phyloP scores from a whole-genome alignment of 1,284 basidiomycete species.

The Cryptococcus wingfieldii region DNA sequence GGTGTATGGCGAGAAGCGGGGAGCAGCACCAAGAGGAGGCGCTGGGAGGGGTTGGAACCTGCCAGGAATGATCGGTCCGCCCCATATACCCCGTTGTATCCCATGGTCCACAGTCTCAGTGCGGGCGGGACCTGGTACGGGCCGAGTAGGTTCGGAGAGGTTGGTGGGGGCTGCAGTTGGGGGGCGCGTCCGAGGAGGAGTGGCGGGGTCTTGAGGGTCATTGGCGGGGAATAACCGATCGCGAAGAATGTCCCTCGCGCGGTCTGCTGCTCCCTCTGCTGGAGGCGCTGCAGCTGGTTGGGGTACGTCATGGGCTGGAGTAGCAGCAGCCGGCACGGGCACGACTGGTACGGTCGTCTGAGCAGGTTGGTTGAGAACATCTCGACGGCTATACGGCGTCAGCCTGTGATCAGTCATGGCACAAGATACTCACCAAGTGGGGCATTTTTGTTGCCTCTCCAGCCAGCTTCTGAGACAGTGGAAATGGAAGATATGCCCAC shows the following conservation, averaged over 20 bases:
- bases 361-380: slow-evolving; percentile 59
- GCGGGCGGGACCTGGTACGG: not conserved
- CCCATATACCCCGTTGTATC: slow-evolving; percentile 42
- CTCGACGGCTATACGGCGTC: slow-evolving; percentile 62
- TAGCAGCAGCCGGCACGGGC: not conserved
- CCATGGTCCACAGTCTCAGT: slow-evolving; percentile 17
- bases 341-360: slow-evolving; percentile 9
- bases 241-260: not conserved
- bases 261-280: slow-evolving; percentile 4
- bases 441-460: slow-evolving; percentile 86
- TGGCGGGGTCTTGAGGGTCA: not conserved
- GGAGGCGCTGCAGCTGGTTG: not conserved
- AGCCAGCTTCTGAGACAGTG: slow-evolving; percentile 96
- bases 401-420: too few relatives aligned
- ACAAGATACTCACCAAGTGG: slow-evolving; percentile 70
- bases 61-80: slow-evolving; percentile 38
- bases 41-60: slow-evolving; percentile 31
- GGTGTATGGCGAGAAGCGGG: slow-evolving; percentile 1
- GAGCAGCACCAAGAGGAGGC: slow-evolving; percentile 34
- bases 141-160: slow-evolving; percentile 13
- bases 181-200: not conserved
- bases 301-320: too few relatives aligned
- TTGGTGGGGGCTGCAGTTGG: not conserved
- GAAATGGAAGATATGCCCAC: slow-evolving; percentile 98
- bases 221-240: not conserved